phyloP scores from a whole-genome alignment of 1,139 yeast genomes.

The Nakaseomyces glabratus region DNA sequence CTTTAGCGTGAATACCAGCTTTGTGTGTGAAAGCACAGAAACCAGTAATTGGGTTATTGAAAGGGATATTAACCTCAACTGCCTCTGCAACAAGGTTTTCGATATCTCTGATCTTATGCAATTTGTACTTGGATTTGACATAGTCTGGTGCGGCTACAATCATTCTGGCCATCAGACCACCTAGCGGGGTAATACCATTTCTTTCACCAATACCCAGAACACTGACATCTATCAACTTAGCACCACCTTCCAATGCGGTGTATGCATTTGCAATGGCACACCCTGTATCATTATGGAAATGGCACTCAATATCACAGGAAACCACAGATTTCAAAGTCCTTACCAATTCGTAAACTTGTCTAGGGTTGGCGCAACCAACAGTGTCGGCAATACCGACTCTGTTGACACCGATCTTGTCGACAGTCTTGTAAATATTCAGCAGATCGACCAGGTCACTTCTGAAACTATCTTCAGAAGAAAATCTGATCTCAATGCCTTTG shows the following conservation, averaged over 20 bases:
- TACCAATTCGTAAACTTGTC: conserved; percentile 95
- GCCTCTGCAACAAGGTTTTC: conserved; percentile 96
- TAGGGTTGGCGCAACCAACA: conserved; percentile 97
- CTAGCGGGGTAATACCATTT: conserved; percentile 95
- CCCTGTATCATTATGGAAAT: conserved; percentile 98
- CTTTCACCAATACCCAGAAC: conserved; percentile 98
- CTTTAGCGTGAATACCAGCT: conserved; percentile 99
- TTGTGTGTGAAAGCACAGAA: conserved; percentile 99
- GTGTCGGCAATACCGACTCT: conserved; percentile 99
- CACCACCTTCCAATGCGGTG: conserved; percentile 97
- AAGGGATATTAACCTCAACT: conserved; percentile 93
- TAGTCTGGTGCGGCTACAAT: conserved; percentile 97
- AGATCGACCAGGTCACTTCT: conserved; percentile 94
- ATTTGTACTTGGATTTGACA: conserved; percentile 87
- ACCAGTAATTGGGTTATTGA: conserved; percentile 97
- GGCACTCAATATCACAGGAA: conserved; percentile 95
- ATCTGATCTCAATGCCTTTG: conserved; percentile 93
- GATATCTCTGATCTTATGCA: conserved; percentile 90
- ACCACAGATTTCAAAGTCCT: conserved; percentile 90
- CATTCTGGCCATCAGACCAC: conserved; percentile 99
- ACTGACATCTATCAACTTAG: conserved; percentile 86
- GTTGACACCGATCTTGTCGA: conserved; percentile 94
- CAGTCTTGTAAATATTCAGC: conserved; percentile 91
- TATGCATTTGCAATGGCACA: conserved; percentile 98
- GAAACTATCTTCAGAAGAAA: conserved; percentile 95